Percentiles rank a stretch among this genome's conserved stretches.
Evolutionary conservation across 305 asterid genomes (phyloP).

Genomic region (Plantago coronopus): DNA sequence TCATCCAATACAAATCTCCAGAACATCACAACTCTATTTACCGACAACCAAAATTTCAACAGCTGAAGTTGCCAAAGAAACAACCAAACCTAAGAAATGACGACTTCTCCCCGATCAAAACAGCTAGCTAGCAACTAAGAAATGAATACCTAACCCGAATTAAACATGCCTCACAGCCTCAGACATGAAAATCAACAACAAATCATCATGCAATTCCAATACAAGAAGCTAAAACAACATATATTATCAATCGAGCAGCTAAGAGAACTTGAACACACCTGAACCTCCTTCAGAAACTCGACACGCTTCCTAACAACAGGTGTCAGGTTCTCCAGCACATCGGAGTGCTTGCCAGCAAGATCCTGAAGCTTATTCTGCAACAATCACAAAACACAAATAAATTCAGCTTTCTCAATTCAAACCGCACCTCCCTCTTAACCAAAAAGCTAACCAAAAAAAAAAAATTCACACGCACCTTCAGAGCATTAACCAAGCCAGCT

Average conservation of each 20-base stretch:
- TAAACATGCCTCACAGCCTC: too few relatives aligned
- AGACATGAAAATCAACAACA: too few relatives aligned
- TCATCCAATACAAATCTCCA: too few relatives aligned
- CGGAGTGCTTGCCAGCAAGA: constrained; percentile 73
- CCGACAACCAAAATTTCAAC: too few relatives aligned
- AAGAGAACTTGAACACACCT: constrained; percentile 30
- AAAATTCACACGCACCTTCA: constrained; percentile 26
- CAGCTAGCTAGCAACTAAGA: too few relatives aligned
- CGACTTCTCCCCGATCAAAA: too few relatives aligned
- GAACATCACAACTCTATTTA: too few relatives aligned
- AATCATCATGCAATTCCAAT: too few relatives aligned
- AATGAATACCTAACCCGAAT: too few relatives aligned
- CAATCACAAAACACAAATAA: not conserved
- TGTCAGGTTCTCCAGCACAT: constrained; percentile 57
- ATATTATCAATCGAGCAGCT: not conserved
- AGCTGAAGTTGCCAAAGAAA: too few relatives aligned
- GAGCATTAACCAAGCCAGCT: constrained; percentile 45
- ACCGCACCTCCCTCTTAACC: not conserved
- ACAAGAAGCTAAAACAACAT: too few relatives aligned
- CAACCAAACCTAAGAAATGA: too few relatives aligned
- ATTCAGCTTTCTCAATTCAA: not conserved
- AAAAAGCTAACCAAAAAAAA: not conserved
- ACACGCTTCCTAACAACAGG: constrained; percentile 65
- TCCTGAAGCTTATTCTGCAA: constrained; percentile 62
- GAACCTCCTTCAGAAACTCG: constrained; percentile 57